phyloP scores from a whole-genome alignment of 345 rosid species.

The Gossypium turneri region DNA sequence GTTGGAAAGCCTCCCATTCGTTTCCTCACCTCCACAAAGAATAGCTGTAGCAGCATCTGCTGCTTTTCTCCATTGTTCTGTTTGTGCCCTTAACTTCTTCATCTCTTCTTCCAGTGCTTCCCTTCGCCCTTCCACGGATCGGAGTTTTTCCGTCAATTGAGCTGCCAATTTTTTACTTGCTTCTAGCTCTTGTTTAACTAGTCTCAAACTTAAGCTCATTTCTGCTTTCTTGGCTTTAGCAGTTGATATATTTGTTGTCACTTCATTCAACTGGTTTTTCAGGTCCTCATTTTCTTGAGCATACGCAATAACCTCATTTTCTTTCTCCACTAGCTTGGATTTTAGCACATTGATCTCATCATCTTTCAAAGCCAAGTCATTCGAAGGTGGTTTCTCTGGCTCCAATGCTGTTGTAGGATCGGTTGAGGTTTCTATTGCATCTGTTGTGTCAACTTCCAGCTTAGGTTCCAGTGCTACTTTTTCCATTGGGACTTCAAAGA shows the following conservation, averaged over 20 bases:
- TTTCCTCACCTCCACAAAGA: conserved; percentile 62
- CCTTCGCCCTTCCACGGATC: conserved; percentile 48
- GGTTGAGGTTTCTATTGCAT: conserved; percentile 15
- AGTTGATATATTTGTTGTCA: conserved; percentile 27
- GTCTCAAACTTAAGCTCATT: conserved; percentile 38
- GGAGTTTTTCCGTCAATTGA: conserved; percentile 46
- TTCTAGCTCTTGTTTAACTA: conserved; percentile 51
- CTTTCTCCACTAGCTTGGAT: conserved; percentile 53
- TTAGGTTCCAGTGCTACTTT: conserved; percentile 32
- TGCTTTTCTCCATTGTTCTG: conserved; percentile 93
- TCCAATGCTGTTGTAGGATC: conserved; percentile 22
- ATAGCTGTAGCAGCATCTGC: conserved; percentile 93
- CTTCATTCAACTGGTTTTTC: conserved; percentile 53
- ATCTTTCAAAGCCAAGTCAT: conserved; percentile 36
- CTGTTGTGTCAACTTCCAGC: conserved; percentile 25
- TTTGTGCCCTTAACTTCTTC: conserved; percentile 77
- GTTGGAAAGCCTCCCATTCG: conserved; percentile 49
- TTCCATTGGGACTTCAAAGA: conserved; percentile 60
- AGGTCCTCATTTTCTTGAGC: conserved; percentile 50
- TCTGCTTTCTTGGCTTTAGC: conserved; percentile 50
- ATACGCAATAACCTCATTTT: conserved; percentile 40
- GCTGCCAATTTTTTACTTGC: conserved; percentile 45
- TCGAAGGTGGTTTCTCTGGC: conserved; percentile 23
- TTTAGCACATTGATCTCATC: conserved; percentile 55
- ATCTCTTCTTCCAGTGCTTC: conserved; percentile 67